Percentiles rank a stretch among this genome's conserved stretches.
phyloP scores from a whole-genome alignment of 495 filamentous ascomycete genomes.

The Aspergillus bertholletiae region DNA sequence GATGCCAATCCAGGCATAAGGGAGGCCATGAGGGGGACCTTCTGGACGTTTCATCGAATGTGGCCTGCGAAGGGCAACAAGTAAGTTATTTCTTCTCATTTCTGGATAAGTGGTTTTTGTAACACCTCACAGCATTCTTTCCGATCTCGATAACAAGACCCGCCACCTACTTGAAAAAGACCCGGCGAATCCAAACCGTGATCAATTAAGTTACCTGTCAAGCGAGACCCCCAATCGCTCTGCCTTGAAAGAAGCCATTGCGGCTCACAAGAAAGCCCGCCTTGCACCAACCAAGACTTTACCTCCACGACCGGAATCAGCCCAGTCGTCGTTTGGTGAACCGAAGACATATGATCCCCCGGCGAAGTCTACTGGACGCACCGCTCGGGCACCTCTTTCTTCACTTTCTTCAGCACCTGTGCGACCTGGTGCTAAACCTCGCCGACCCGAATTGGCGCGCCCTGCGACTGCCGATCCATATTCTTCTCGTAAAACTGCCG shows the following conservation, averaged over 20 bases:
- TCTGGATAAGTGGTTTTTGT: slow-evolving; percentile 13
- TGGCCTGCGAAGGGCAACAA: slow-evolving; percentile 77
- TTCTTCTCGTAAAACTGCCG: slow-evolving; percentile 30
- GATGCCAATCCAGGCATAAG: slow-evolving; percentile 87
- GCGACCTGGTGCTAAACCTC: slow-evolving; percentile 46
- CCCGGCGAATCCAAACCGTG: slow-evolving; percentile 70
- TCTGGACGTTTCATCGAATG: slow-evolving; percentile 72
- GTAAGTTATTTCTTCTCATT: slow-evolving; percentile 41
- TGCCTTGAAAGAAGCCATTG: slow-evolving; percentile 72
- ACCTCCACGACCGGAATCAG: slow-evolving; percentile 69
- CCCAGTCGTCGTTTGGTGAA: slow-evolving; percentile 54
- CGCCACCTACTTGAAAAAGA: slow-evolving; percentile 75
- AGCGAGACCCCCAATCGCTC: slow-evolving; percentile 38
- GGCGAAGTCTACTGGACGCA: slow-evolving; percentile 24
- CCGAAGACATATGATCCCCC: slow-evolving; percentile 40
- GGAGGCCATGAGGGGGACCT: slow-evolving; percentile 77
- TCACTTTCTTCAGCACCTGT: slow-evolving; percentile 58
- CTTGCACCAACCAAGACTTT: slow-evolving; percentile 50
- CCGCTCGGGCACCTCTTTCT: slow-evolving; percentile 30
- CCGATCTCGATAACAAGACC: slow-evolving; percentile 67
- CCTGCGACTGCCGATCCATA: slow-evolving; percentile 61
- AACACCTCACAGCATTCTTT: slow-evolving; percentile 60
- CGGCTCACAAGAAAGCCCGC: slow-evolving; percentile 72
- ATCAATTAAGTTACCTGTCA: too few relatives aligned
- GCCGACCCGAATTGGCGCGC: slow-evolving; percentile 46